A percentile compares a stretch with the other conserved stretches of the same genome.
Evolutionary conservation across 2,329 filamentous ascomycete genomes (phyloP).

Genomic region (Monosporascus sp.): DNA sequence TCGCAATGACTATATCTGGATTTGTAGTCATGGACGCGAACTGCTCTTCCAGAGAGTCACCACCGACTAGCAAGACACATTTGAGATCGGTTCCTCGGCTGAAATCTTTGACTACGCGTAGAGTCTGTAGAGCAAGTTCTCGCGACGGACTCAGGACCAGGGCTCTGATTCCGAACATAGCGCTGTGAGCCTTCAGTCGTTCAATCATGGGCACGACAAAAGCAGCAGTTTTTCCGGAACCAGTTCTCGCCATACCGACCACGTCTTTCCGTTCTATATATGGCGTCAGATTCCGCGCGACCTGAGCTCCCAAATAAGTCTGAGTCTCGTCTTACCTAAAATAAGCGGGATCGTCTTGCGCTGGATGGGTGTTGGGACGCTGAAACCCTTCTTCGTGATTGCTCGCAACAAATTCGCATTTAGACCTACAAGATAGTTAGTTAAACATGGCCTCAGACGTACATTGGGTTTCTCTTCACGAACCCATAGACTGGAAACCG

Average conservation of each 20-base stretch:
- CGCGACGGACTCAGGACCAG: constrained; percentile 88
- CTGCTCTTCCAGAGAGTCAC: constrained; percentile 79
- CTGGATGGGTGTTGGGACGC: constrained; percentile 94
- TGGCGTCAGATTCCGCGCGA: neutral
- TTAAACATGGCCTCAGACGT: neutral
- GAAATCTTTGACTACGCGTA: constrained; percentile 96
- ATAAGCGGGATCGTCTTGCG: constrained; percentile 92
- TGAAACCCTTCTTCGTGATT: constrained; percentile 90
- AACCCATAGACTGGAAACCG: constrained; percentile 93
- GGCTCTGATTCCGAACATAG: constrained; percentile 78
- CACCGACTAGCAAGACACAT: constrained; percentile 83
- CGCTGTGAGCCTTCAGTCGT: constrained; percentile 81
- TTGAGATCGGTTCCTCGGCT: constrained; percentile 86
- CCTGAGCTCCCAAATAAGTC: neutral
- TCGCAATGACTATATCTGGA: constrained; percentile 95
- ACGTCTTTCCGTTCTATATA: constrained; percentile 80
- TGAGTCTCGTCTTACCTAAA: neutral
- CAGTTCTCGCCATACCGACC: constrained; percentile 98
- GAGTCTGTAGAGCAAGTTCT: constrained; percentile 88
- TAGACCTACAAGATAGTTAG: constrained; percentile 47
- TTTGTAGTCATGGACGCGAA: constrained; percentile 90
- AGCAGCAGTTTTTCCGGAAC: constrained; percentile 95
- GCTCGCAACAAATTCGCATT: constrained; percentile 82
- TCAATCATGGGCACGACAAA: constrained; percentile 99
- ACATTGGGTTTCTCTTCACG: constrained; percentile 10